Evolutionary conservation across 148 eudicot species (phyloP), one percentile per base, ranked within the genome.

Genomic region (Hydrangea macrophylla): DNA sequence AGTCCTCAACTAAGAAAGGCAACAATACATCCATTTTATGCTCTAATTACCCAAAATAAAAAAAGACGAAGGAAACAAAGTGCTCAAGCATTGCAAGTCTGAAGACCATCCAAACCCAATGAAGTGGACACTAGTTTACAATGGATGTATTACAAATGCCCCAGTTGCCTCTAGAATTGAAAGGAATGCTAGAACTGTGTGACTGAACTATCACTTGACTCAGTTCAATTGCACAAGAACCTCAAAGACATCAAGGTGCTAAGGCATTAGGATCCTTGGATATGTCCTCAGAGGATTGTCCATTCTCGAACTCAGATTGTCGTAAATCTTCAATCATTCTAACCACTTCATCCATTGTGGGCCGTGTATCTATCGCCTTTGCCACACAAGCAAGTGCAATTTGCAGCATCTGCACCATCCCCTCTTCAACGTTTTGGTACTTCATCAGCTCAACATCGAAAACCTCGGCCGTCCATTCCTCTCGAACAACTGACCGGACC

Each of bases 391-490:
- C 87, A 22, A 92, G 75, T 7, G 88, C 96, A 62, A 92, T 88
- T 71, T 92, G 98, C 31, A 92, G 81, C 93, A 88, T 84, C 65
- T 92, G 96, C 53, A 92, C 98, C 93, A 92, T 81, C 86, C 87
- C 96, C 62, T 92, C 98, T 65, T 92, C 98, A 0, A 77, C 72
- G 53, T 81, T 77, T 6, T 75, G 88, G 55, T 65, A 58, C 78
- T 78, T 81, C 69, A 76, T 36, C 40, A 92, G 82, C 79, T 92
- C 96, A 0, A 80, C 78, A 51, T 92, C 98, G 33, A 92, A 92
- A 18, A 92, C 98, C 68, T 92, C 98, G 0, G 98, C 88, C 0
- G 96, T 92, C 98, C 98, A 92, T 69, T 92, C 98, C 72, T 92
- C 98, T 56, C 98, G 59, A 1, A 92, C 98, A 15, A 92, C 96